Evolutionary conservation across 2,329 filamentous ascomycete genomes (phyloP), one percentile per base, ranked within the genome.

Genomic region (Penicillium aurantiogriseum): DNA sequence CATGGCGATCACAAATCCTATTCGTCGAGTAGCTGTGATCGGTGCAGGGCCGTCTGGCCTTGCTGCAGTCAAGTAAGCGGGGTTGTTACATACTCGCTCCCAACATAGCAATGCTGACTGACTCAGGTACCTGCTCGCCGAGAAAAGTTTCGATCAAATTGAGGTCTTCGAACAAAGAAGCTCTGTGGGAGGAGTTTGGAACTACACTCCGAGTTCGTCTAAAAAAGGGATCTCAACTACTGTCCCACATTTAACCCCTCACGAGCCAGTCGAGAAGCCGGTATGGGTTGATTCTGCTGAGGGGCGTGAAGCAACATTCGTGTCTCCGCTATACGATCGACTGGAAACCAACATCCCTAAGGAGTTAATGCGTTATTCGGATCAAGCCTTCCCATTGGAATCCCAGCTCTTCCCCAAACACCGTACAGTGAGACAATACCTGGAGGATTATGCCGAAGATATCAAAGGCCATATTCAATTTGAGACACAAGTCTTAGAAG

Each of bases 271-370:
- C 0, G 88, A 92, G 61, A 79, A 82, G 55, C 88, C 90, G 5
- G 74, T 86, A 56, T 84, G 80, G 77, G 62, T 57, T 19, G 67
- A 69, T 46, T 61, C 64, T 17, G 52, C 61, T 9, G 57, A 64
- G 3, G 56, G 63, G 21, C 60, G 61, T 9, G 69, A 82, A 1
- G 83, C 88, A 6, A 73, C 86, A 2, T 96, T 93, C 68, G 80
- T 90, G n/a, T 91, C 89, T 19, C 89, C 92, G 3, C 85, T 96
- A 75, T 97, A 97, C 73, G 85, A 91, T 47, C 77, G 82, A 25
- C 79, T 97, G 17, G 88, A 96, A 68, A 92, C 92, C 23, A 97
- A 97, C 72, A 92, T 97, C 47, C 90, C 92, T 0, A 85, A 88
- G 58, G 80, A 81, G 0, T 72, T 97, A 51, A 97, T 97, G 93